phyloP scores from a whole-genome alignment of 108 stramenopile genomes.

The Aurantiochytrium sp. region DNA sequence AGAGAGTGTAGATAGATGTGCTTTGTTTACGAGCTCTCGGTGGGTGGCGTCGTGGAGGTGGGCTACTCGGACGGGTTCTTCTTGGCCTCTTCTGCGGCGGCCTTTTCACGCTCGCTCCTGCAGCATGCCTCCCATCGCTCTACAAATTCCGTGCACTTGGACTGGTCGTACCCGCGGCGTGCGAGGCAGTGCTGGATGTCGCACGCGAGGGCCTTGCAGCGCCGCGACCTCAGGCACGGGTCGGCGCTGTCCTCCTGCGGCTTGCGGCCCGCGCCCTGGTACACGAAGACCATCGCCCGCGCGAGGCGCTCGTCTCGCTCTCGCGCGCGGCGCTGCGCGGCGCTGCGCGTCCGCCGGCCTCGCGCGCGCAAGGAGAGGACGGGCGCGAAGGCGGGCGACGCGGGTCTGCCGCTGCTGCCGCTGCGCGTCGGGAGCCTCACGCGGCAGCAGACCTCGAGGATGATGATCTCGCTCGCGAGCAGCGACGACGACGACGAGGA shows the following conservation, averaged over 20 bases:
- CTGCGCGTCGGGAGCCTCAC: too few relatives aligned
- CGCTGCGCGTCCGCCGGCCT: background rate
- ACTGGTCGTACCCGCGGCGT: background rate
- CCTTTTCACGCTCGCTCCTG: background rate
- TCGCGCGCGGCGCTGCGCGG: background rate
- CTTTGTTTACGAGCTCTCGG: too few relatives aligned
- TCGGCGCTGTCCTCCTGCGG: background rate
- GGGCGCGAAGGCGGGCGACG: too few relatives aligned
- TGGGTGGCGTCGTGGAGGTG: too few relatives aligned
- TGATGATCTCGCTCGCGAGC: too few relatives aligned
- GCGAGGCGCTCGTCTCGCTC: background rate
- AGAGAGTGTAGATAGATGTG: too few relatives aligned
- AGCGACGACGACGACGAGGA: background rate
- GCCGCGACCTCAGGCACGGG: background rate
- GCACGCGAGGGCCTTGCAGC: background rate
- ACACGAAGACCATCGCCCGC: background rate
- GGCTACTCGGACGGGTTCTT: too few relatives aligned
- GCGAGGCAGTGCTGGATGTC: slow-evolving; percentile 10
- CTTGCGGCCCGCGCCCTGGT: background rate
- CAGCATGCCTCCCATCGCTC: slow-evolving; percentile 24
- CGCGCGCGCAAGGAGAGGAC: background rate
- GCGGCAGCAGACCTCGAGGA: too few relatives aligned
- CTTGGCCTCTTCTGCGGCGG: background rate
- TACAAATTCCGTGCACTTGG: slow-evolving; percentile 22
- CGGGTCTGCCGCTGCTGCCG: too few relatives aligned